Conservation (phyloP, 2,329 filamentous ascomycete genomes). For the Hypomyces rosellus region DNA sequence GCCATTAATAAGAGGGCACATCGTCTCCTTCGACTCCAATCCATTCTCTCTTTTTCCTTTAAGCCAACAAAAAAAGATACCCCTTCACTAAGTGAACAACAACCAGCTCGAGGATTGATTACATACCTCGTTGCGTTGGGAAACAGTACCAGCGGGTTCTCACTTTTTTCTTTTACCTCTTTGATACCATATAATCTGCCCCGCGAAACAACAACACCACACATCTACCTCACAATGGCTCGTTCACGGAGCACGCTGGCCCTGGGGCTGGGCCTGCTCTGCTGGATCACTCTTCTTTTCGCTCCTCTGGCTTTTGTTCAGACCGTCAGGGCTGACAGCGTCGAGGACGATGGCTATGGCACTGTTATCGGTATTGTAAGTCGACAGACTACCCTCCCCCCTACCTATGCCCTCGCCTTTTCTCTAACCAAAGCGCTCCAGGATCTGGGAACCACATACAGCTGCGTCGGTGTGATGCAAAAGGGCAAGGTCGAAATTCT, state of each 20-base stretch:
- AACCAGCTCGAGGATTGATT: conserved; percentile 24
- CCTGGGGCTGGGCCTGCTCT: conserved; percentile 79
- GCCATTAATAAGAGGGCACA: neutral
- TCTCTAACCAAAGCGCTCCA: conserved; percentile 18
- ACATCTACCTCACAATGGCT: conserved; percentile 37
- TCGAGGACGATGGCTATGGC: conserved; percentile 69
- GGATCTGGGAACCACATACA: conserved; percentile 84
- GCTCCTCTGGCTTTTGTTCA: conserved; percentile 80
- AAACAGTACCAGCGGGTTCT: conserved; percentile 20
- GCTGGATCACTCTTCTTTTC: conserved; percentile 88
- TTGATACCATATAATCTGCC: conserved; percentile 8
- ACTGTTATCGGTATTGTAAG: conserved; percentile 87
- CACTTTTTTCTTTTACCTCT: conserved; percentile 15
- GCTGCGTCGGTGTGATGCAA: conserved; percentile 92
- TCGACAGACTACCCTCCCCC: conserved; percentile 17
- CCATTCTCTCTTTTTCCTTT: conserved; percentile 22
- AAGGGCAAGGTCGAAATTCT: conserved; percentile 93
- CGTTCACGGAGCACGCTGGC: conserved; percentile 62
- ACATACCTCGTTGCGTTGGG: conserved; percentile 21
- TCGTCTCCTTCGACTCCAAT: neutral
- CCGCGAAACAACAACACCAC: conserved; percentile 9
- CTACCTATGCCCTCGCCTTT: neutral
- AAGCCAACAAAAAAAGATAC: conserved; percentile 24
- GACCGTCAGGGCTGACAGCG: conserved; percentile 55
- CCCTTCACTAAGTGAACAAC: conserved; percentile 24